These are phyloP conservation scores for Arthrinium puccinioides DNA, from an alignment of 2,329 filamentous ascomycete species.

Conservation along the genomic window DNA sequence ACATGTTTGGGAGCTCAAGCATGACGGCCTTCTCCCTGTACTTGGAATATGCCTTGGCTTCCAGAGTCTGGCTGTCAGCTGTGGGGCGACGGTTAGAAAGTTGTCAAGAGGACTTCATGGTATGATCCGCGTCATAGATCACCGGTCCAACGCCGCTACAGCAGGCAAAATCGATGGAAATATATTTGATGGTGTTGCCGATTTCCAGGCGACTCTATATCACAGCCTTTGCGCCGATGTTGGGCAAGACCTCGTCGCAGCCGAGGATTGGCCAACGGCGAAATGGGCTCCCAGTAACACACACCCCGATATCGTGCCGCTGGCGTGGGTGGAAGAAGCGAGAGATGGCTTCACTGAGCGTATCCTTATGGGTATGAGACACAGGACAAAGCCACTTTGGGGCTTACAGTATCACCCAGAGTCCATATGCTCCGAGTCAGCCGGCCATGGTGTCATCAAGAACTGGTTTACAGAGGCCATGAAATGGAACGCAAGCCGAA, in stretches of 20 bases:
- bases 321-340: slow-evolving; percentile 55
- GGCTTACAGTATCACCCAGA: slow-evolving; percentile 89
- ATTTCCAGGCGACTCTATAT: slow-evolving; percentile 68
- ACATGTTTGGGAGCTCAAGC: slow-evolving; percentile 62
- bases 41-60: slow-evolving; percentile 88
- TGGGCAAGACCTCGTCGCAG: slow-evolving; percentile 35
- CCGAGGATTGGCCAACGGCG: slow-evolving; percentile 25
- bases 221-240: slow-evolving; percentile 56
- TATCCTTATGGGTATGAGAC: slow-evolving; percentile 71
- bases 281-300: slow-evolving; percentile 31
- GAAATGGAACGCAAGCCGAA: slow-evolving; percentile 40
- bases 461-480: slow-evolving; percentile 69
- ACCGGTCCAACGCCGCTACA: slow-evolving; percentile 25
- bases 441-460: slow-evolving; percentile 55
- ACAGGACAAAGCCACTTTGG: slow-evolving; percentile 67
- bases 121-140: slow-evolving; percentile 63
- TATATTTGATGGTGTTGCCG: slow-evolving; percentile 56
- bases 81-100: slow-evolving; percentile 59
- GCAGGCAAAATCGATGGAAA: slow-evolving; percentile 31
- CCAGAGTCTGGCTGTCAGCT: slow-evolving; percentile 67
- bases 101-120: slow-evolving; percentile 71
- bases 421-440: slow-evolving; percentile 71
- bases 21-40: slow-evolving; percentile 60
- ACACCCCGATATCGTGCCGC: slow-evolving; percentile 40
- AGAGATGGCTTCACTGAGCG: slow-evolving; percentile 33